A percentile compares a stretch with the other conserved stretches of the same genome.
Evolutionary conservation across 345 rosid species (phyloP).

Genomic region (Citrus australasica): DNA sequence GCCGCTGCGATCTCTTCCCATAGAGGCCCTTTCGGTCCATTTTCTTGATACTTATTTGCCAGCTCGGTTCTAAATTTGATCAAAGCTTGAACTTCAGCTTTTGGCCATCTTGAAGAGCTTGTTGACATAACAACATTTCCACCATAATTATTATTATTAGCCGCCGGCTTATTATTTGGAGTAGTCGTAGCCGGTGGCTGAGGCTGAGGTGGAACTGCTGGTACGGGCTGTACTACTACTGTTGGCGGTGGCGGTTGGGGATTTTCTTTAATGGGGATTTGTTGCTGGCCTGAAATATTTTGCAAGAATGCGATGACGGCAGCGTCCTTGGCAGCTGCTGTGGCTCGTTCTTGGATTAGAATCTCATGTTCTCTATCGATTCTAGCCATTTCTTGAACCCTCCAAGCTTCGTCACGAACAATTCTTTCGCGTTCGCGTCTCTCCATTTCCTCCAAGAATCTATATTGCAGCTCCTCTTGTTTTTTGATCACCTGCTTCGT

Average conservation of each 20-base stretch:
- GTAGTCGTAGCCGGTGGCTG: not conserved
- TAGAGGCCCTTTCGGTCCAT: conserved; percentile 54
- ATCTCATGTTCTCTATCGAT: conserved; percentile 41
- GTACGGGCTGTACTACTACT: not conserved
- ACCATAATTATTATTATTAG: not conserved
- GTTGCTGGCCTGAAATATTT: conserved; percentile 36
- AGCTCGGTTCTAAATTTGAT: conserved; percentile 36
- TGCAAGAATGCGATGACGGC: conserved; percentile 46
- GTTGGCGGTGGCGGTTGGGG: not conserved
- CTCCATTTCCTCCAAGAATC: conserved; percentile 44
- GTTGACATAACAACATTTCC: not conserved
- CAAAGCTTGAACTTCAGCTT: conserved; percentile 46
- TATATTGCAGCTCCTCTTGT: conserved; percentile 49
- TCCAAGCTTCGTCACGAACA: conserved; percentile 47
- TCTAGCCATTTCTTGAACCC: conserved; percentile 42
- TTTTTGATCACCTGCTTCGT: conserved; percentile 38
- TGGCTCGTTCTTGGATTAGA: conserved; percentile 43
- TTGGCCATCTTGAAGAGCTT: conserved; percentile 57
- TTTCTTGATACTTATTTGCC: conserved; percentile 43
- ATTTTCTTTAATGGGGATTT: conserved; percentile 11
- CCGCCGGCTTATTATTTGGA: not conserved
- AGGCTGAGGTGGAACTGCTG: conserved; percentile 9
- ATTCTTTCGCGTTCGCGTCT: conserved; percentile 35
- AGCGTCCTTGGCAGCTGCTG: conserved; percentile 37
- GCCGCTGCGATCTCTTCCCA: conserved; percentile 57